Evolutionary conservation across 306 rosid species (phyloP), one percentile per base, ranked within the genome.

Genomic region (Malus sylvestris): DNA sequence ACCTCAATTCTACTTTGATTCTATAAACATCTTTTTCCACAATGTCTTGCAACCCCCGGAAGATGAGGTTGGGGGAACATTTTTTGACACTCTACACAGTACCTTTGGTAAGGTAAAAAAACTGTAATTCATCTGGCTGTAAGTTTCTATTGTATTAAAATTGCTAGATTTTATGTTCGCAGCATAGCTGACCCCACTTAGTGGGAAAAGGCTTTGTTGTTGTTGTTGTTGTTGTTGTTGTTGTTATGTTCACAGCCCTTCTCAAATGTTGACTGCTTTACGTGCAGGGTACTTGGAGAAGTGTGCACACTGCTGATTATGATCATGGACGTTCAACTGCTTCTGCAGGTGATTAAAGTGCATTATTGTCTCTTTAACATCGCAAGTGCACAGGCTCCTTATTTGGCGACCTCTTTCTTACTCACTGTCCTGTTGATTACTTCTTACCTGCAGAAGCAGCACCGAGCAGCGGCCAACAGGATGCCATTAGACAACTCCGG

Each of bases 41-140:
- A 91, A 92, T 78, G 93, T 92, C 73, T 75, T 96, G 81, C 98
- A 89, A 87, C 99, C 98, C 82, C 99, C 98, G 3, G 94, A 88
- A 72, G 98, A 92, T 86, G 97, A 92, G 85, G 77, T 80, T 38
- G 93, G 88, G 83, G 98, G 78, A 74, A 70, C 91, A 5, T 85
- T 84, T 80, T 91, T 92, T 25, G 95, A 90, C 83, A 76, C 85
- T 16, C 71, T 84, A 78, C 90, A 84, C 53, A 88, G 86, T 78
- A 87, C 76, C 89, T 83, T 92, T 78, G 90, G 89, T 77, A 89
- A 88, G 99, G 99, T 96, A 91, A 92, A 78, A 76, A 69, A 74
- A 38, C 85, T 40, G 76, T 80, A 9, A 60, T 66, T 18, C 74
- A 72, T 69, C 80, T 74, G 77, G 81, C 60, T 68, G 64, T 71